Conservation (phyloP, 163 green algal genomes). For the Chlamydomonas reinhardtii region DNA sequence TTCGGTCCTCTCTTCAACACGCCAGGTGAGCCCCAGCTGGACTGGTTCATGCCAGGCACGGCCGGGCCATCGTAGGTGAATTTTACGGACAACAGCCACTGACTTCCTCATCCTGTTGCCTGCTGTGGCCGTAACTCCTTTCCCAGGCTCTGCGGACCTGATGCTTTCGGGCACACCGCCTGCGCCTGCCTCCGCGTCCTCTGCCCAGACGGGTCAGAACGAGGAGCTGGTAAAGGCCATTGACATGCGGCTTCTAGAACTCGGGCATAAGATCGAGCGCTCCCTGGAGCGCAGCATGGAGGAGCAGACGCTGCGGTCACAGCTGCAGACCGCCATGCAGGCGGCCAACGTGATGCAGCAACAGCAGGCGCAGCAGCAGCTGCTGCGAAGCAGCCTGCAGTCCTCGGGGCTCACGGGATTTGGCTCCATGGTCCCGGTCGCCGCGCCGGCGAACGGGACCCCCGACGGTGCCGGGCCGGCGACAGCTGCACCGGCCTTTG, state of each 20-base stretch:
- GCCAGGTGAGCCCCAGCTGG: neutral
- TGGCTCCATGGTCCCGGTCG: neutral
- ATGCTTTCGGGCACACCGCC: neutral
- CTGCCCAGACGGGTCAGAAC: neutral
- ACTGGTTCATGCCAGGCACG: no score
- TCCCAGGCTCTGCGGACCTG: neutral
- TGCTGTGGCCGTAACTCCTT: neutral
- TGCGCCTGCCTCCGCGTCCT: neutral
- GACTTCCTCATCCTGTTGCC: no score
- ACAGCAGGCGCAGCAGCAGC: conserved; percentile 37
- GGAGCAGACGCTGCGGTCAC: conserved; percentile 36
- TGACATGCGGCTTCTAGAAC: conserved; percentile 39
- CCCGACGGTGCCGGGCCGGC: neutral
- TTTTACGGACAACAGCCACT: no score
- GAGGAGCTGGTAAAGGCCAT: conserved; percentile 40
- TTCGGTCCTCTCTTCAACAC: conserved; percentile 13
- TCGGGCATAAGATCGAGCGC: conserved; percentile 47
- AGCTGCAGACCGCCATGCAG: conserved; percentile 24
- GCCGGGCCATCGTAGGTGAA: no score
- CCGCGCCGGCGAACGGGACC: neutral
- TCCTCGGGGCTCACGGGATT: neutral
- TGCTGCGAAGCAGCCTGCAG: conserved; percentile 6
- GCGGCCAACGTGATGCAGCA: conserved; percentile 33
- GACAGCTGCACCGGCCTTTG: no score
- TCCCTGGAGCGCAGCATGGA: conserved; percentile 50